Evolutionary conservation across 257 asterid genomes (phyloP), one percentile per base, ranked within the genome.

Genomic region (Nicotiana attenuata): DNA sequence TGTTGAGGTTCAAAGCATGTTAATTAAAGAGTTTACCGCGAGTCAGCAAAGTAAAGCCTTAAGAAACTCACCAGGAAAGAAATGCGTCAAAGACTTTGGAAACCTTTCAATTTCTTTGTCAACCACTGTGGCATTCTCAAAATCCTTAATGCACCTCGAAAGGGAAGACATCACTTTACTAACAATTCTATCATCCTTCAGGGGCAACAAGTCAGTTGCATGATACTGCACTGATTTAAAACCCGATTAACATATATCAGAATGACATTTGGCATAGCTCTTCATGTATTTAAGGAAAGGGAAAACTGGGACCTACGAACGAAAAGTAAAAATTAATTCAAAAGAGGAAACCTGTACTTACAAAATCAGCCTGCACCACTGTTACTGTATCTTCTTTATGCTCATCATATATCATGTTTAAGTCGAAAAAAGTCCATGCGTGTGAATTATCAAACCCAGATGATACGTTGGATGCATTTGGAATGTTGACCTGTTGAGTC

Each of bases 361-460:
- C 93, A 63, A 88, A 85, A 84, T 92, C 92, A 35, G 90, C 91
- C 82, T 89, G 91, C 61, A 89, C 56, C n/a, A 86, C 77, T 50
- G 93, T 89, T 55, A 83, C 75, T 50, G 89, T 26, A 77, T 82
- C 82, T 63, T 87, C 91, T 55, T 84, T 84, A 80, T 87, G 81
- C 66, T 91, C 90, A 3, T 89, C 92, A 56, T 88, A 86, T 38
- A 85, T 76, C 26, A 50, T 41, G 83, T 81, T 87, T 85, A 89
- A 84, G 89, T 92, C 91, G 38, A 90, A 90, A 81, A 92, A 89
- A 10, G 94, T 85, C 90, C 94, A 90, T 45, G 88, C 92, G 67
- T 85, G 75, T 82, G 88, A 82, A 66, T 76, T 77, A 22, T 87
- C 91, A 26, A 86, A 81, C 59, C 90, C 91, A 77, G 89, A 88